A percentile compares a stretch with the other conserved stretches of the same genome.
Conservation (phyloP, 169 alveolate genomes). For the Cryptosporidium meleagridis region DNA sequence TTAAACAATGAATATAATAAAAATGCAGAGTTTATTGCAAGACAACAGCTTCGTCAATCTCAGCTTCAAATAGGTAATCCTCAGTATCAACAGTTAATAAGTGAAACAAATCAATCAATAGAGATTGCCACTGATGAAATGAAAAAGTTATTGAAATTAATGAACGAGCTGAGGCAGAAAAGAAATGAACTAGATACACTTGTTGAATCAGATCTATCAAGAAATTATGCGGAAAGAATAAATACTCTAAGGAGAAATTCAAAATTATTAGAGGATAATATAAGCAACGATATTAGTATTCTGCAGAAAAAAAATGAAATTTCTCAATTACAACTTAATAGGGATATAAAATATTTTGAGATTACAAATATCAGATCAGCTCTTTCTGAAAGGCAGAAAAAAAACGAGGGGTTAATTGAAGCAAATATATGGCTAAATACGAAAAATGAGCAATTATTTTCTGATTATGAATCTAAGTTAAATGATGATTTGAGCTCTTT, state of each 20-base stretch:
- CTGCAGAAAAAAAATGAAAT: slow-evolving; percentile 51
- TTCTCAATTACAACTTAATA: slow-evolving; percentile 24
- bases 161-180: slow-evolving; percentile 65
- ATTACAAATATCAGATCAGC: slow-evolving; percentile 56
- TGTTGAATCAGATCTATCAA: slow-evolving; percentile 66
- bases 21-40: slow-evolving; percentile 45
- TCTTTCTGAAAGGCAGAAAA: slow-evolving; percentile 36
- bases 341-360: slow-evolving; percentile 69
- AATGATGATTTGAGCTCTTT: slow-evolving; percentile 45
- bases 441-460: slow-evolving; percentile 18
- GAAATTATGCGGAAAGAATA: slow-evolving; percentile 51
- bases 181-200: slow-evolving; percentile 66
- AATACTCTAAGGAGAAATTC: slow-evolving; percentile 48
- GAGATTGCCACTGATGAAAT: slow-evolving; percentile 58
- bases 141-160: slow-evolving; percentile 47
- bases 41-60: slow-evolving; percentile 70
- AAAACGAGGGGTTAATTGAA: slow-evolving; percentile 50
- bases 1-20: slow-evolving; percentile 55
- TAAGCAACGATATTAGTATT: slow-evolving; percentile 57
- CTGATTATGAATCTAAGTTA: slow-evolving; percentile 19
- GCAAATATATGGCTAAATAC: slow-evolving; percentile 58
- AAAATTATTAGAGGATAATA: slow-evolving; percentile 36
- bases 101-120: slow-evolving; percentile 51
- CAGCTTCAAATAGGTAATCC: slow-evolving; percentile 54
- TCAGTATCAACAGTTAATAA: slow-evolving; percentile 44